Base-by-base conservation (phyloP, 202 grass and related monocot species). In the Hordeum pubiflorum region DNA sequence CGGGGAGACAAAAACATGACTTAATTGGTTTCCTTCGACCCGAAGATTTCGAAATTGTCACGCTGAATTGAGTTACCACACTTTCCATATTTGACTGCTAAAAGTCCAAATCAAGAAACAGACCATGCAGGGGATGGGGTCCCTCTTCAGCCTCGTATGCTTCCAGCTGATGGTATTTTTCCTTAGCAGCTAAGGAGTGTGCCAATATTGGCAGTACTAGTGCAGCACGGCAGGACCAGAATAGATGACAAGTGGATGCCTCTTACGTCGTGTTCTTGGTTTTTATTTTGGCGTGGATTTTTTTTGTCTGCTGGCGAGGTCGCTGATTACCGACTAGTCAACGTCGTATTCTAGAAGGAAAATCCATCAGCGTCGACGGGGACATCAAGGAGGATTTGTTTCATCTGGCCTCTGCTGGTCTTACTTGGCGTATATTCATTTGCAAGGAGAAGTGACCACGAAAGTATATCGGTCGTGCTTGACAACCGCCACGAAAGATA, bases 11-110 rank as follows among this genome's bases (percentile, higher is more conserved):
- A 12, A 46, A 27, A 11, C 6, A 10, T 9, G 61, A 48, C 61
- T 10, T 34, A 0, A 18, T 65, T 9, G 4, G 55, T 39, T 88
- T 88, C 29, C 76, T 88, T 85, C 24, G 63, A 55, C 21, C 46
- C 62, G 4, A 88, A 88, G 81, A 2, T 63, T 71, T 71, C 31
- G 24, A 57, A 7, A 21, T 48, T 12, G 2, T 20, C 33, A 27
- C 46, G 18, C 18, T 7, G 46, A 17, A 2, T 58, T 7, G 63
- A 27, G 65, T 71, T 24, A 10, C 8, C 17, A 18, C 11, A 1
- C 26, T 22, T 22, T 17, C 17, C 66, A 33, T 65, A 18, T 17
- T 50, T 50, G 46, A 50, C 46, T 5, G 11, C 37, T 18, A 2
- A 26, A 22, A 18, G 37, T 46, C 33, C 37, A 61, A 20, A 50